Evolutionary conservation across 2,329 filamentous ascomycete genomes (phyloP).

Genomic region (Pyrenophora seminiperda): DNA sequence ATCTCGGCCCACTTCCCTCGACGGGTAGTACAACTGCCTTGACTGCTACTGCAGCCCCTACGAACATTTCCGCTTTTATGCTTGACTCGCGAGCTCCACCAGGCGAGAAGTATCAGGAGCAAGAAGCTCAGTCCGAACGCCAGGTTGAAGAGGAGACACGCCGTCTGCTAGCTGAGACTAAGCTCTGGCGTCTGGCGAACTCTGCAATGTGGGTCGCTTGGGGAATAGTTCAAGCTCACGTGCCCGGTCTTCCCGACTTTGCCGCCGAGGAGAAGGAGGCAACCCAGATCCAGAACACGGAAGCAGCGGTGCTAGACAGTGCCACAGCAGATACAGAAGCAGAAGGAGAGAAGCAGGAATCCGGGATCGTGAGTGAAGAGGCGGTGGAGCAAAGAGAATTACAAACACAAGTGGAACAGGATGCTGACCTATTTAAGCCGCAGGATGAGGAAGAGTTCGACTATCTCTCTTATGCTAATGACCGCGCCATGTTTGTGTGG

Average conservation of each 20-base stretch:
- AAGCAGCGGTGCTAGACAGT: slow-evolving; percentile 36
- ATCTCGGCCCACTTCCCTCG: slow-evolving; percentile 36
- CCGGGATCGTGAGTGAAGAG: slow-evolving; percentile 35
- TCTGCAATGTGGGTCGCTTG: slow-evolving; percentile 92
- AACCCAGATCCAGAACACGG: slow-evolving; percentile 16
- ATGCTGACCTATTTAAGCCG: slow-evolving; percentile 51
- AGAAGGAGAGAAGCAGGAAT: slow-evolving; percentile 24
- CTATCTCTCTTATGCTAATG: slow-evolving; percentile 88
- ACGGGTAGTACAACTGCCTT: slow-evolving; percentile 43
- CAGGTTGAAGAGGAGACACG: slow-evolving; percentile 70
- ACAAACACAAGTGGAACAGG: slow-evolving; percentile 31
- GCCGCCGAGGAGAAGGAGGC: slow-evolving; percentile 32
- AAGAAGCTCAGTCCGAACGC: slow-evolving; percentile 60
- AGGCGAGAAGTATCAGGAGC: slow-evolving; percentile 40
- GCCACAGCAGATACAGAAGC: slow-evolving; percentile 32
- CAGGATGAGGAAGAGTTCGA: slow-evolving; percentile 77
- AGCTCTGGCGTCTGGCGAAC: slow-evolving; percentile 85
- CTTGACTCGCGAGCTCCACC: slow-evolving; percentile 64
- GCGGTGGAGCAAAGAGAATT: slow-evolving; percentile 29
- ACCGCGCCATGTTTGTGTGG: slow-evolving; percentile 92
- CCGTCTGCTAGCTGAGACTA: slow-evolving; percentile 75
- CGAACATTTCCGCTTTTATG: slow-evolving; percentile 68
- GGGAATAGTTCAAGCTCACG: slow-evolving; percentile 94
- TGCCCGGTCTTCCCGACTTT: slow-evolving; percentile 70
- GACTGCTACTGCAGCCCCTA: slow-evolving; percentile 40